Evolutionary conservation across 148 eudicot species (phyloP), one percentile per base, ranked within the genome.

Genomic region (Vaccinium macrocarpon): DNA sequence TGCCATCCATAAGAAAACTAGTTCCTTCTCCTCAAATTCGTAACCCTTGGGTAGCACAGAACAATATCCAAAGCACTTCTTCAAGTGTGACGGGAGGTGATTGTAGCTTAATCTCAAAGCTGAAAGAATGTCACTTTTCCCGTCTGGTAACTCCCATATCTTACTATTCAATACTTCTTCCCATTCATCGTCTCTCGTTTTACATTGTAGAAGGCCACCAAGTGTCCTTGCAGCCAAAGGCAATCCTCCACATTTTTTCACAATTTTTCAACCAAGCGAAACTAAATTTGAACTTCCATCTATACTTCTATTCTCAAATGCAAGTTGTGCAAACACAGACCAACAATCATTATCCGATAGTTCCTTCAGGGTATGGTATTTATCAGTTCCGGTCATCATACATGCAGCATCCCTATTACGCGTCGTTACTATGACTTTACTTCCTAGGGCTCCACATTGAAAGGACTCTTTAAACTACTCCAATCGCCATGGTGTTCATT

Each of bases 41-140:
- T 75, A 81, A 51, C 32, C 88, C 61, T 70, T 70, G 0, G 88
- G 84, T 7, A 75, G 81, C 25, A 87, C 49, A 4, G 84, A 59
- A 56, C 88, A 87, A 38, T 81, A 87, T 0, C 84, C 53, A 81
- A 87, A 87, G 35, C 81, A 81, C 1, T 70, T 84, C 74, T 83
- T 87, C 42, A 84, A 66, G 57, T 76, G 81, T 9, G 86, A 32
- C 52, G 86, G 86, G 27, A 87, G 86, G 82, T 84, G 81, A 66
- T 81, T 19, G 57, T 87, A 87, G 42, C 88, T 83, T 59, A 86
- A 71, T 49, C 81, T 56, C 23, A 87, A 71, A 21, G 85, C 57
- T 14, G 85, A 73, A 52, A 83, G 78, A 53, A 82, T 79, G 7
- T 76, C 3, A 76, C 21, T n/a, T 4, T 16, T 13, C 18, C 19